These are phyloP conservation scores for Neurospora discreta DNA, from an alignment of 495 filamentous ascomycete species.

Conservation along the genomic window DNA sequence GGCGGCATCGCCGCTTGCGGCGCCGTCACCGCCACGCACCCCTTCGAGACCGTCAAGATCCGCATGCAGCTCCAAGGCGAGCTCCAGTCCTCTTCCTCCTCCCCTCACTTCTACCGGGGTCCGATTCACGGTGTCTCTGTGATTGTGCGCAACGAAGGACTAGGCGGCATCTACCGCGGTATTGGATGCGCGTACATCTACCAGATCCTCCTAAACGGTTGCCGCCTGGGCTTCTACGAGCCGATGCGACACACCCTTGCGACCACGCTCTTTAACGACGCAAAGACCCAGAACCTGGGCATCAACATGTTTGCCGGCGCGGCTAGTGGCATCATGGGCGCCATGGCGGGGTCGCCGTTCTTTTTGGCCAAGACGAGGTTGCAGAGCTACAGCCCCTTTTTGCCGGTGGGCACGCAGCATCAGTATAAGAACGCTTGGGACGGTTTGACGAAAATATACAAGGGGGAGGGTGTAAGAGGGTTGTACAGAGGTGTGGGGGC, in stretches of 20 bases:
- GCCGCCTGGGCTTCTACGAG: constrained; percentile 95
- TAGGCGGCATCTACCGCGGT: constrained; percentile 76
- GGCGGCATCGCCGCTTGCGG: constrained; percentile 95
- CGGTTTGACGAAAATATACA: constrained; percentile 69
- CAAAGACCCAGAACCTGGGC: constrained; percentile 63
- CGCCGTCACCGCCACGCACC: constrained; percentile 94
- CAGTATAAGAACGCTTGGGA: constrained; percentile 78
- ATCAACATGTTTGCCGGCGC: constrained; percentile 93
- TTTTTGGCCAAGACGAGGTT: constrained; percentile 97
- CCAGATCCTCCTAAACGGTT: constrained; percentile 93
- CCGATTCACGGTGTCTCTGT: constrained; percentile 85
- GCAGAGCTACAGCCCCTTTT: constrained; percentile 88
- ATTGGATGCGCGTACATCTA: constrained; percentile 93
- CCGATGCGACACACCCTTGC: constrained; percentile 67
- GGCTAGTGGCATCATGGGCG: constrained; percentile 76
- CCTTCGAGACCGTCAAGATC: constrained; percentile 98
- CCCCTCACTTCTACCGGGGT: constrained; percentile 80
- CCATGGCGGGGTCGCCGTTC: constrained; percentile 84
- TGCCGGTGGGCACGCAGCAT: constrained; percentile 94
- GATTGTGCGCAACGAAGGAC: constrained; percentile 84
- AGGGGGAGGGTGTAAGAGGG: constrained; percentile 63
- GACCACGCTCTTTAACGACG: constrained; percentile 53
- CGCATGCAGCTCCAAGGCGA: constrained; percentile 96
- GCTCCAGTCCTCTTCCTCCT: constrained; percentile 73
- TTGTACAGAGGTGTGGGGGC: constrained; percentile 83